Conservation (phyloP, 1,284 basidiomycete species). For the Malassezia nana region DNA sequence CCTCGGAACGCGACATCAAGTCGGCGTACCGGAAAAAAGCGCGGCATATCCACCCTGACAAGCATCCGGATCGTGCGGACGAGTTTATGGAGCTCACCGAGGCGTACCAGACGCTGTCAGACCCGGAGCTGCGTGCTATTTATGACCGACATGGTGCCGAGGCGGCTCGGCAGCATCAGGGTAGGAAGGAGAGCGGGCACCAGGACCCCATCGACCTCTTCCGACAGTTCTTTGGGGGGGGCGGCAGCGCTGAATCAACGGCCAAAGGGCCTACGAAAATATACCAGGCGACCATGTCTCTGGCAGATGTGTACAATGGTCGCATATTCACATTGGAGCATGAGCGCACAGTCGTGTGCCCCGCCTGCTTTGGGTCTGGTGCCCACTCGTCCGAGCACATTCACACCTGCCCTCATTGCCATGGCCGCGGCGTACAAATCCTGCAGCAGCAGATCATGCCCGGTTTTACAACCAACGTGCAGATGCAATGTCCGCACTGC, state of each 20-base stretch:
- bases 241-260: conserved; percentile 20
- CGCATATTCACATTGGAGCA: conserved; percentile 32
- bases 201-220: conserved; percentile 44
- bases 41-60: conserved; percentile 46
- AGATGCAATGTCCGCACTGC: conserved; percentile 37
- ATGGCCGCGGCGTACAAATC: conserved; percentile 36
- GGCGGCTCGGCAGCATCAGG: conserved; percentile 43
- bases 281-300: conserved; percentile 36
- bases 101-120: conserved; percentile 43
- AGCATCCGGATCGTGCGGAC: conserved; percentile 44
- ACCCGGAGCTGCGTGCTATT: conserved; percentile 35
- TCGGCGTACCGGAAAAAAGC: conserved; percentile 41
- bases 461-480: conserved; percentile 43
- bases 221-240: conserved; percentile 43
- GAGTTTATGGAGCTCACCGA: conserved; percentile 50
- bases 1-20: conserved; percentile 44
- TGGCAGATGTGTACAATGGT: conserved; percentile 41
- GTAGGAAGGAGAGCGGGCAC: conserved; percentile 27
- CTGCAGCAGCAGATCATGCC: conserved; percentile 48
- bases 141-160: conserved; percentile 44
- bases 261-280: conserved; percentile 38
- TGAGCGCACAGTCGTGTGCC: conserved; percentile 38
- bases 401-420: conserved; percentile 36
- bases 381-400: conserved; percentile 40
- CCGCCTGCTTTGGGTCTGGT: conserved; percentile 41